phyloP scores from a whole-genome alignment of 1,284 basidiomycete genomes.

The Apiotrichum gracile region DNA sequence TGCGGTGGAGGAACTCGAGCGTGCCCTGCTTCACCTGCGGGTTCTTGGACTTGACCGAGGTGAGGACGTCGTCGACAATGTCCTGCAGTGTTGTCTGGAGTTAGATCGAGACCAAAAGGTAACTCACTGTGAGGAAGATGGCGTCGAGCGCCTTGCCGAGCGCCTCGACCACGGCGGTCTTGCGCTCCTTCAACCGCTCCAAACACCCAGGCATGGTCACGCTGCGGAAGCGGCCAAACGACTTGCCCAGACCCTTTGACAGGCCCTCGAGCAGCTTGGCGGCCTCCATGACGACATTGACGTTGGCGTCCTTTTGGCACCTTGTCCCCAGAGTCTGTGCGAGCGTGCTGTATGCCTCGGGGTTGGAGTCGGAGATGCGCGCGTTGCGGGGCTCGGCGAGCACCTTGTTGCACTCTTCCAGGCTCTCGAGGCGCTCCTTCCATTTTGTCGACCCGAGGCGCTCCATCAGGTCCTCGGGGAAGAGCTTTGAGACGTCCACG shows the following conservation, averaged over 20 bases:
- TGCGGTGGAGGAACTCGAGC: slow-evolving; percentile 78
- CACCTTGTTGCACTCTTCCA: slow-evolving; percentile 74
- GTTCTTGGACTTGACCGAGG: slow-evolving; percentile 81
- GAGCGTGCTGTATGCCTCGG: slow-evolving; percentile 35
- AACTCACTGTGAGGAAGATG: slow-evolving; percentile 70
- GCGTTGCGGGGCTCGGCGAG: slow-evolving; percentile 61
- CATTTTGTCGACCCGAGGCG: slow-evolving; percentile 85
- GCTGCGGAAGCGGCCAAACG: slow-evolving; percentile 71
- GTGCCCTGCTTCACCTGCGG: slow-evolving; percentile 95
- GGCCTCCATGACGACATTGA: slow-evolving; percentile 88
- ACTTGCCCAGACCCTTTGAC: slow-evolving; percentile 70
- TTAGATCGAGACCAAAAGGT: slow-evolving; percentile 7
- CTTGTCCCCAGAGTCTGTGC: slow-evolving; percentile 65
- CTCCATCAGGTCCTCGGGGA: slow-evolving; percentile 68
- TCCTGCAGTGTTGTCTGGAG: slow-evolving; percentile 70
- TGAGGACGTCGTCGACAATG: slow-evolving; percentile 75
- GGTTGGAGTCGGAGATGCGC: slow-evolving; percentile 70
- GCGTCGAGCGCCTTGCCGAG: slow-evolving; percentile 85
- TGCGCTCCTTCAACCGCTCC: slow-evolving; percentile 91
- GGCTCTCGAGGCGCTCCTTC: slow-evolving; percentile 92
- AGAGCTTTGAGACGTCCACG: slow-evolving; percentile 66
- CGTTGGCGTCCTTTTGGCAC: slow-evolving; percentile 86
- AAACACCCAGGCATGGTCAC: slow-evolving; percentile 71
- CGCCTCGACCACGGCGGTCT: slow-evolving; percentile 80
- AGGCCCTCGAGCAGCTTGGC: slow-evolving; percentile 80